Conservation (phyloP, 2,329 filamentous ascomycete genomes). For the Colletotrichum sp. region DNA sequence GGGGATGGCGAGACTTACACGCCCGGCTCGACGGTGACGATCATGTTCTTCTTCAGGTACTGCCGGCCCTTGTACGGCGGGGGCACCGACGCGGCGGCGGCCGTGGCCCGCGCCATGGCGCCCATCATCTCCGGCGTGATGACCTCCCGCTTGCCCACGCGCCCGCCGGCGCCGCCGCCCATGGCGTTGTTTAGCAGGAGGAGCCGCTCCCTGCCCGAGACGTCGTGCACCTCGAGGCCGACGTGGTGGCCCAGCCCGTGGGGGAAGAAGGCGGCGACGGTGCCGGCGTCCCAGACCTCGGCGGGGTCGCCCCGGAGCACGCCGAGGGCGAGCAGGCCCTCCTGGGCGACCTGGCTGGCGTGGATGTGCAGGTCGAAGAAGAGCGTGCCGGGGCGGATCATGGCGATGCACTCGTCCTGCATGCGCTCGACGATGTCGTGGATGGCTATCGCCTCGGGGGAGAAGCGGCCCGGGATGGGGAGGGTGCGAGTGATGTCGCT, state of each 20-base stretch:
- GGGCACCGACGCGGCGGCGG: conserved; percentile 20
- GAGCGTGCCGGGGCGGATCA: conserved; percentile 70
- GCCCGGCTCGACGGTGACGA: conserved; percentile 82
- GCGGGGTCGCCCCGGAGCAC: conserved; percentile 69
- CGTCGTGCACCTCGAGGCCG: conserved; percentile 69
- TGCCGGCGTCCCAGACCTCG: conserved; percentile 57
- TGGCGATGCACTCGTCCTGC: conserved; percentile 76
- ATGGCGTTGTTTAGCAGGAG: conserved; percentile 29
- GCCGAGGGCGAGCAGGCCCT: conserved; percentile 73
- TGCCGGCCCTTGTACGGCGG: conserved; percentile 38
- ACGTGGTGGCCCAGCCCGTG: conserved; percentile 71
- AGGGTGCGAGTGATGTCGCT: conserved; percentile 91
- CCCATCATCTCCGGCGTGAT: conserved; percentile 40
- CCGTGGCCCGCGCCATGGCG: conserved; percentile 26
- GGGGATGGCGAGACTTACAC: conserved; percentile 48
- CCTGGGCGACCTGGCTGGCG: conserved; percentile 74
- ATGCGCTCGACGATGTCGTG: conserved; percentile 81
- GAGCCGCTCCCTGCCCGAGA: conserved; percentile 46
- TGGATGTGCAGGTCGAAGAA: conserved; percentile 77
- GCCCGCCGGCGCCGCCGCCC: conserved; percentile 26
- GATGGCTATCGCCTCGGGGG: conserved; percentile 71
- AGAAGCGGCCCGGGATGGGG: conserved; percentile 74
- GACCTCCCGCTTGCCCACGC: conserved; percentile 45
- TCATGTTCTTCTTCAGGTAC: conserved; percentile 63
- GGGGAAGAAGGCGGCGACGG: conserved; percentile 67